Conservation (phyloP, 352 stramenopile genomes). For the Aphanomyces euteiches region DNA sequence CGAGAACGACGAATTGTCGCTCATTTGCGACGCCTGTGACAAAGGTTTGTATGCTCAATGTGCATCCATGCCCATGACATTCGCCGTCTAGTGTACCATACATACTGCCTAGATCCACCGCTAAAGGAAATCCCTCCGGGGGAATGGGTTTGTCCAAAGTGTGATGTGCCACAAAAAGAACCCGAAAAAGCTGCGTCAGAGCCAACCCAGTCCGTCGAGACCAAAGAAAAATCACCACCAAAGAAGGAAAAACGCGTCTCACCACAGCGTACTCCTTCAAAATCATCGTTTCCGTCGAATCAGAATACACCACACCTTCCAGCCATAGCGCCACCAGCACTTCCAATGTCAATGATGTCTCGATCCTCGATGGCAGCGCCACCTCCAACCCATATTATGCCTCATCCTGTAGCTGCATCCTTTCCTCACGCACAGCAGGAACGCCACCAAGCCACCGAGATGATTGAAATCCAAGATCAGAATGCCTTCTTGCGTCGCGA, state of each 20-base stretch:
- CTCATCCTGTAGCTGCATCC: not conserved
- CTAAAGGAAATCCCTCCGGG: conserved; percentile 9
- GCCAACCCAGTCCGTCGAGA: no score
- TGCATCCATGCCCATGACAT: not conserved
- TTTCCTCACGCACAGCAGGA: not conserved
- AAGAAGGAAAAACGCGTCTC: no score
- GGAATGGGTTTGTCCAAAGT: conserved; percentile 24
- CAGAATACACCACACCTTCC: not conserved
- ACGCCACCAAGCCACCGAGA: not conserved
- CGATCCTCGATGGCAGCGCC: not conserved
- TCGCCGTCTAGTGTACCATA: conserved; percentile 22
- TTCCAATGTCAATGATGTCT: not conserved
- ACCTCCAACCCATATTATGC: not conserved
- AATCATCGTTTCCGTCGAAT: not conserved
- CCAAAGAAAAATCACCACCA: no score
- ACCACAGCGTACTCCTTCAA: no score
- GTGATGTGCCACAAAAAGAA: not conserved
- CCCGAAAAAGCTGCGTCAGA: not conserved
- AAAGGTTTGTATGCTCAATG: conserved; percentile 5
- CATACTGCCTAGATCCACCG: conserved; percentile 23
- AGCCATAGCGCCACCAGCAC: not conserved
- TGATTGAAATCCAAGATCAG: conserved; percentile 15
- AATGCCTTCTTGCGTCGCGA: conserved; percentile 17
- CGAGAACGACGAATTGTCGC: conserved; percentile 25
- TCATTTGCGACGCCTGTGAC: conserved; percentile 24